phyloP scores from a whole-genome alignment of 2,329 filamentous ascomycete genomes.

The Meredithiella fracta region DNA sequence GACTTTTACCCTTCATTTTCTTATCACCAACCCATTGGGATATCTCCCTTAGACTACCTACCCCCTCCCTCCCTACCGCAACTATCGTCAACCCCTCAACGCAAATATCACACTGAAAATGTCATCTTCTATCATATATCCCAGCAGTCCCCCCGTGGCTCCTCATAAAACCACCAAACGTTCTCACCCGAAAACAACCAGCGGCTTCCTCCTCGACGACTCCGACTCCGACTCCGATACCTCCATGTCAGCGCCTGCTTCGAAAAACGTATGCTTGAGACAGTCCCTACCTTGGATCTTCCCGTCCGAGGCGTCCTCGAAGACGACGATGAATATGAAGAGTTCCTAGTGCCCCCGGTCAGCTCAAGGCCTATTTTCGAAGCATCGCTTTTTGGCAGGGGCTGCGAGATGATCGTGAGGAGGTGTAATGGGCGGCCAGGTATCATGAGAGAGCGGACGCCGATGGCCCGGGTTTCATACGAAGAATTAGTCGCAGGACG shows the following conservation, averaged over 20 bases:
- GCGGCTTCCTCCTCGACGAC: slow-evolving; percentile 15
- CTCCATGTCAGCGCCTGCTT: slow-evolving; percentile 2
- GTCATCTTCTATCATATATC: slow-evolving; percentile 15
- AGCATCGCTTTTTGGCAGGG: slow-evolving; percentile 15
- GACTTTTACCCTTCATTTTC: too few species aligned
- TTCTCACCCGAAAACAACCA: slow-evolving; percentile 11
- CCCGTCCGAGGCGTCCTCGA: neutral
- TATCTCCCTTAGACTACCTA: neutral
- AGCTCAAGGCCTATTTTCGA: slow-evolving; percentile 4
- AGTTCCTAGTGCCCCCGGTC: too few species aligned
- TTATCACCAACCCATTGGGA: neutral
- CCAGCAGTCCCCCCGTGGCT: slow-evolving; percentile 14
- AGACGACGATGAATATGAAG: neutral
- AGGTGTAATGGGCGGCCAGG: slow-evolving; percentile 42
- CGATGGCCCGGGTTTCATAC: slow-evolving; percentile 35
- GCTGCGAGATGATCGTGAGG: slow-evolving; percentile 26
- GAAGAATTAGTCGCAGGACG: slow-evolving; percentile 51
- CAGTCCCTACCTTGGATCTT: slow-evolving; percentile 3
- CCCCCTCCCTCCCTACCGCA: neutral
- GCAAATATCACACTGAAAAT: too few species aligned
- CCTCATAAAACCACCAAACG: slow-evolving; percentile 13
- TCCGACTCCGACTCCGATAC: slow-evolving; percentile 12
- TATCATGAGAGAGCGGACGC: slow-evolving; percentile 38
- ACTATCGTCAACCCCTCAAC: too few species aligned
- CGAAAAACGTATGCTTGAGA: slow-evolving; percentile 13